Conservation (phyloP, 108 stramenopile species). For the Discostella stelligeroides region DNA sequence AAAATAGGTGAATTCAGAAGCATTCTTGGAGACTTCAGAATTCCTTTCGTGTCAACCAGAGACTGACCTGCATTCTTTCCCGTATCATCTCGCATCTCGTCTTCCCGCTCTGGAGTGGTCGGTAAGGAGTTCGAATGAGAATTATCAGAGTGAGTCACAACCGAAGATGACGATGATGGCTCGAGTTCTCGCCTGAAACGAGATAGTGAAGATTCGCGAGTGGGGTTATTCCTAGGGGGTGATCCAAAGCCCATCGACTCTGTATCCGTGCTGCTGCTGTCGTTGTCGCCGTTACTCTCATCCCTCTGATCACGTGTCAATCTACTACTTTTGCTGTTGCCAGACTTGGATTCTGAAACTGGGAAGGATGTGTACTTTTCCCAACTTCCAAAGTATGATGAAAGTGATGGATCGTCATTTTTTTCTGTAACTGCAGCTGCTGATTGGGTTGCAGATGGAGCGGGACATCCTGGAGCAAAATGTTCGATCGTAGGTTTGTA, state of each 20-base stretch:
- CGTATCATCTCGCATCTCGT: neutral
- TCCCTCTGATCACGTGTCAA: conserved; percentile 37
- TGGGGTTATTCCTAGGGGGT: conserved; percentile 22
- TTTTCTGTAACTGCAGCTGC: conserved; percentile 9
- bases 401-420: neutral
- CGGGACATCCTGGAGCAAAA: neutral
- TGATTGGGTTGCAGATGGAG: neutral
- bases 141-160: conserved; percentile 25
- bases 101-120: conserved; percentile 4
- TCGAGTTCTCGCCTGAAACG: conserved; percentile 30
- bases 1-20: neutral
- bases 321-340: neutral
- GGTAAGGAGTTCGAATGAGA: conserved; percentile 21
- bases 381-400: conserved; percentile 20
- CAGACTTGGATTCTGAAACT: neutral
- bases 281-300: conserved; percentile 23
- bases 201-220: conserved; percentile 12
- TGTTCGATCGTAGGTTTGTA: neutral
- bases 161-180: conserved; percentile 32
- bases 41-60: neutral
- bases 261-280: conserved; percentile 1
- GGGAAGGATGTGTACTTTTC: conserved; percentile 17
- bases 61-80: neutral
- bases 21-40: conserved; percentile 9
- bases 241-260: conserved; percentile 30